Base-by-base conservation (phyloP, 2,329 filamentous ascomycete species). In the Neonectria hederae region DNA sequence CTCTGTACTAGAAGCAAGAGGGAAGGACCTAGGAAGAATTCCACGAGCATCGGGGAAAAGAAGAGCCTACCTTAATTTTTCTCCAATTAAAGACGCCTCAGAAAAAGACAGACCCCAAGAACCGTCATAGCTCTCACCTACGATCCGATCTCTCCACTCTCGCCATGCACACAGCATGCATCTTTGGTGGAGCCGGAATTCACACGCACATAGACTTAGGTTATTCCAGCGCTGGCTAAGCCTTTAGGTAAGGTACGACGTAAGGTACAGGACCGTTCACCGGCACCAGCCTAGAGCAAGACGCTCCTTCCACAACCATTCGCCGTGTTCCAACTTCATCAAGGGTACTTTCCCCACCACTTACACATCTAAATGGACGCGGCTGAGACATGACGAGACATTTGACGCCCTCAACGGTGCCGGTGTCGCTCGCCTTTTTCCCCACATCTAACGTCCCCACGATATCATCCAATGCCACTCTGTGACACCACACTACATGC, bases 101-200 rank as follows among this genome's bases (percentile, higher is more conserved):
- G 21, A 28, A 21, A 21, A 43, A 26, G n/a, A 54, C 24, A 30
- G 32, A 48, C n/a, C 19, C 38, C n/a, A 48, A 26, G 49, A 49
- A 28, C 51, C 28, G 14, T 52, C 9, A 52, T 38, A 51, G 38
- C 26, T 30, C 38, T 45, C 51, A 30, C 26, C 40, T 32, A 28
- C 48, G 32, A 59, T 59, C n/a, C 59, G 54, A 55, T 59, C 61
- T 59, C 54, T 54, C 60, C 60, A 63, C 54, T 58, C 46, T 40
- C 46, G 42, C 48, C 42, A 59, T 63, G 61, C 54, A 54, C 55
- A 54, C 43, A 51, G n/a, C 48, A 58, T 63, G 60, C 60, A 58
- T 58, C 60, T 51, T 42, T 22, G 24, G 61, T 63, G 61, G 61
- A 59, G 49, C 60, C 55, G 45, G 42, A 54, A 40, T 9, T 9